phyloP scores from a whole-genome alignment of 2,329 filamentous ascomycete genomes.

The Penicillium sp. region DNA sequence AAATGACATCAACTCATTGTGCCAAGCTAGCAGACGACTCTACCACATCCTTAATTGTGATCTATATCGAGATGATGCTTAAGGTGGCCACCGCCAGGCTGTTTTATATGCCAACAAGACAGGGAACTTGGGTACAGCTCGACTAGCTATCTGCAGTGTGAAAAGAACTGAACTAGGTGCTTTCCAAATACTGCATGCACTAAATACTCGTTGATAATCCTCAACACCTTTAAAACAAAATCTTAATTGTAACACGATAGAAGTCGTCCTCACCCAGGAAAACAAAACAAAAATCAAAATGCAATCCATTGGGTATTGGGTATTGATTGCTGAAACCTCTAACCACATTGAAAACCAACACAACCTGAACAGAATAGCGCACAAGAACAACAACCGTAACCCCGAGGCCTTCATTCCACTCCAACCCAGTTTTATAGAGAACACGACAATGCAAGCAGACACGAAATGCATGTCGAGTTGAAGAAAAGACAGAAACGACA shows the following conservation, averaged over 20 bases:
- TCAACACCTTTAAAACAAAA: too few relatives aligned
- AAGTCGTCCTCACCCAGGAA: too few relatives aligned
- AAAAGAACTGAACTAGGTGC: too few relatives aligned
- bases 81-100: not conserved
- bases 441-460: slow-evolving; percentile 3
- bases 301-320: slow-evolving; percentile 29
- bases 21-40: not conserved
- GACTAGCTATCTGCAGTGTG: not conserved
- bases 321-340: slow-evolving; percentile 24
- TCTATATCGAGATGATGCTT: not conserved
- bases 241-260: too few relatives aligned
- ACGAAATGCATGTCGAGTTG: not conserved
- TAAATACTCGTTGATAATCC: too few relatives aligned
- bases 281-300: slow-evolving; percentile 9
- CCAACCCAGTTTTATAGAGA: not conserved
- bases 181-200: too few relatives aligned
- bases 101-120: not conserved
- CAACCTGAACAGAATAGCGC: not conserved
- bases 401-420: slow-evolving; percentile 7
- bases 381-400: too few relatives aligned
- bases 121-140: not conserved
- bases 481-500: slow-evolving; percentile 7
- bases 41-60: not conserved
- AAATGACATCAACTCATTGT: not conserved
- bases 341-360: slow-evolving; percentile 16